Conservation (phyloP, 441 rosid species). For the Mallotus repandus region DNA sequence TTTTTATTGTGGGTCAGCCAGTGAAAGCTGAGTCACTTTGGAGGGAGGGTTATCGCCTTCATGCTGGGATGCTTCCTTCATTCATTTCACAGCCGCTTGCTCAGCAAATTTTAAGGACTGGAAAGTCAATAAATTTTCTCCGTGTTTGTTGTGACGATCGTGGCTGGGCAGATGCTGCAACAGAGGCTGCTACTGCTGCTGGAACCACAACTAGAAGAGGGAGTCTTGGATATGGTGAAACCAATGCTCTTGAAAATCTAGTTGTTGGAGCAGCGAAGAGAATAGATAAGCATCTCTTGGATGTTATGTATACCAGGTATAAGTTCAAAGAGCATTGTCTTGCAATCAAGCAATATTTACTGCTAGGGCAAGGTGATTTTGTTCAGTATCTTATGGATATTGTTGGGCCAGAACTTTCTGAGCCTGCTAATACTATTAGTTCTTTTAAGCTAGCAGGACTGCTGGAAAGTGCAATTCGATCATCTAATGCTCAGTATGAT, state of each 20-base stretch:
- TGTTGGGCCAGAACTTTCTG: conserved; percentile 88
- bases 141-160: conserved; percentile 94
- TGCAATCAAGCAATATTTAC: conserved; percentile 89
- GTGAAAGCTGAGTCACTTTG: conserved; percentile 92
- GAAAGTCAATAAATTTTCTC: conserved; percentile 91
- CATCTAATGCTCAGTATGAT: conserved; percentile 97
- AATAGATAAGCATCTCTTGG: conserved; percentile 84
- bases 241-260: conserved; percentile 82
- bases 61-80: conserved; percentile 83
- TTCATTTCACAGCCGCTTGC: conserved; percentile 88
- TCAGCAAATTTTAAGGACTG: conserved; percentile 84
- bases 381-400: conserved; percentile 96
- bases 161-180: conserved; percentile 90
- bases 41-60: conserved; percentile 94
- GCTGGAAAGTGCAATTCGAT: conserved; percentile 81
- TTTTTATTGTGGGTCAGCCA: conserved; percentile 80
- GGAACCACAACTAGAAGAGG: conserved; percentile 90
- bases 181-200: conserved; percentile 86
- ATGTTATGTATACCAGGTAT: conserved; percentile 75
- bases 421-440: conserved; percentile 92
- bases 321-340: conserved; percentile 94
- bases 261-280: conserved; percentile 93
- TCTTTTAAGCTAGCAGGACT: conserved; percentile 88
- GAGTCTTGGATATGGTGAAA: conserved; percentile 91
- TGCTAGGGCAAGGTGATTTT: conserved; percentile 97